Evolutionary conservation across 1,284 basidiomycete species (phyloP), one percentile per base, ranked within the genome.

Genomic region (Tylopilus orsonianus): DNA sequence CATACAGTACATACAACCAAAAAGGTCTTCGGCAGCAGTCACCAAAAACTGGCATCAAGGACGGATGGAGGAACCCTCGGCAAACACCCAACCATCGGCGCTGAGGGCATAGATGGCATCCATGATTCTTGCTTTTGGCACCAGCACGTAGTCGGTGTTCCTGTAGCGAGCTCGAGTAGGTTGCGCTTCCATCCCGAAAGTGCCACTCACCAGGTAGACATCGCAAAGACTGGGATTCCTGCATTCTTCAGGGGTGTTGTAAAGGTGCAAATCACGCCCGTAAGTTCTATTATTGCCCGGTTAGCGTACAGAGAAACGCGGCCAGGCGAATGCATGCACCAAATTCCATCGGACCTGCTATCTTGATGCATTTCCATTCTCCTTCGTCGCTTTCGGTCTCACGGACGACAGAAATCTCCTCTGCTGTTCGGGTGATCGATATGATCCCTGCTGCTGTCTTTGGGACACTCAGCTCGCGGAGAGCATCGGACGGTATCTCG

Each of bases 301-400:
- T 53, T 35, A 50, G 34, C 16, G 33, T 35, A 42, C 16, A 10
- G 16, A 5, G 16, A 41, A 30, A 40, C 8, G 13, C 22, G 5
- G 10, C 23, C 6, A 38, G 37, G 33, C 20, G 20, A 52, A 16
- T 62, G 72, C 53, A 52, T 26, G 22, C 33, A 83, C 83, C 73
- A 50, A 85, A 83, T 58, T 82, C 78, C 77, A 87, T 79, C 3
- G 81, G 82, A 2, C 84, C 85, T 40, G 70, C 70, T 41, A 87
- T 80, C 59, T 79, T 79, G 48, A 87, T 77, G 51, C 78, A 80
- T 58, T 67, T 73, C 80, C 83, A 84, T 18, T 69, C 67, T 27
- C 74, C 70, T 26, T 72, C 64, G 34, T 71, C 65, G 44, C 58
- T 58, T 48, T 70, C 61, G 9, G 54, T 64, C 60, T 79, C 72